These are phyloP conservation scores for Ramaria rubella DNA, from an alignment of 768 basidiomycete genomes.

Conservation along the genomic window DNA sequence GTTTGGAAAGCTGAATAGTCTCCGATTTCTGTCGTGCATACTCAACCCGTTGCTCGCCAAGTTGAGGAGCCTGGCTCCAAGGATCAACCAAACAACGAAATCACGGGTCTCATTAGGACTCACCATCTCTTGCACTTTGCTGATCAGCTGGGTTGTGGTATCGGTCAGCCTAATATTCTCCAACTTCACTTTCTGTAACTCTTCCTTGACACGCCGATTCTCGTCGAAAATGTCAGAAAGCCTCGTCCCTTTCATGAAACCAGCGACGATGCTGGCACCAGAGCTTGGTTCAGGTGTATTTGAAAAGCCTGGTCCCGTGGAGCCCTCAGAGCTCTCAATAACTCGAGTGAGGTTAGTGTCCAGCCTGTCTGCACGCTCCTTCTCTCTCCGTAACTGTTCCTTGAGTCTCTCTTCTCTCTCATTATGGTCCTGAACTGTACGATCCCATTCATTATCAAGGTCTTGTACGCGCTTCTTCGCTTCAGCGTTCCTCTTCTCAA, in stretches of 20 bases:
- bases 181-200: slow-evolving; percentile 65
- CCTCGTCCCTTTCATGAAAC: slow-evolving; percentile 80
- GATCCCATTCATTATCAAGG: slow-evolving; percentile 79
- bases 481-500: slow-evolving; percentile 85
- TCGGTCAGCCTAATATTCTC: slow-evolving; percentile 85
- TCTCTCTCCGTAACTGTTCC: slow-evolving; percentile 70
- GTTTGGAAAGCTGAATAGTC: slow-evolving; percentile 70
- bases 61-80: slow-evolving; percentile 66
- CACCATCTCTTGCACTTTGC: slow-evolving; percentile 88
- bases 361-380: slow-evolving; percentile 55
- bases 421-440: slow-evolving; percentile 62
- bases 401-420: slow-evolving; percentile 57
- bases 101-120: slow-evolving; percentile 20
- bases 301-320: not conserved
- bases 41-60: slow-evolving; percentile 85
- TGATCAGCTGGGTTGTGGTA: slow-evolving; percentile 69
- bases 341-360: slow-evolving; percentile 32
- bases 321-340: slow-evolving; percentile 4
- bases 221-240: slow-evolving; percentile 91
- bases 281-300: slow-evolving; percentile 53
- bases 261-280: slow-evolving; percentile 78
- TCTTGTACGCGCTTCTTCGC: slow-evolving; percentile 75
- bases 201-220: slow-evolving; percentile 79
- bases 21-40: slow-evolving; percentile 80
- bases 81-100: not conserved